A percentile compares a stretch with the other conserved stretches of the same genome.
Conservation (phyloP, 2,329 filamentous ascomycete species). For the Fusarium sp. region DNA sequence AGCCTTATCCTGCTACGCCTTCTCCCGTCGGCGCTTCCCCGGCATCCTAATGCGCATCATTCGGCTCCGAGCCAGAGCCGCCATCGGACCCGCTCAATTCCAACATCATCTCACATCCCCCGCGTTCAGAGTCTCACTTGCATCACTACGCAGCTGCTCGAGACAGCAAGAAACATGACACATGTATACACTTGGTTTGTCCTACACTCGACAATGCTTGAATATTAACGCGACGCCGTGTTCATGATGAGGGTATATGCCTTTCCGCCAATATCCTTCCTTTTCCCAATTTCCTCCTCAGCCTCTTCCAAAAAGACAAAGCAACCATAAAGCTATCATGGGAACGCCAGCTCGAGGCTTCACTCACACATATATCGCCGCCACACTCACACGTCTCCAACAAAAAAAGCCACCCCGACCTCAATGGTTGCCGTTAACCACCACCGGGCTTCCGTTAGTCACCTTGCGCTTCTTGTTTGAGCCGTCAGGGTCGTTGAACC, state of each 20-base stretch:
- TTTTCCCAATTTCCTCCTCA: background rate
- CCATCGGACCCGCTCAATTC: background rate
- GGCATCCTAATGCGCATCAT: background rate
- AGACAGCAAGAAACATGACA: background rate
- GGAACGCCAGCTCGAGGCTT: constrained; percentile 9
- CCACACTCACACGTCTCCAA: background rate
- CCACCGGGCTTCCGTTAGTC: constrained; percentile 31
- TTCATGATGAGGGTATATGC: constrained; percentile 33
- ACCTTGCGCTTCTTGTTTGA: constrained; percentile 40
- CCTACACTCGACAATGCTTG: background rate
- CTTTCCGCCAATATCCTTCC: background rate
- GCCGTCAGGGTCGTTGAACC: constrained; percentile 13
- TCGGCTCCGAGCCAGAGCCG: constrained; percentile 6
- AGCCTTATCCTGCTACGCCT: background rate
- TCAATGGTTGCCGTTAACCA: constrained; percentile 24
- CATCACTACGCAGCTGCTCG: background rate
- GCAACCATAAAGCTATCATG: background rate
- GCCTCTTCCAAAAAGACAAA: constrained; percentile 7
- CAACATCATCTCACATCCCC: background rate
- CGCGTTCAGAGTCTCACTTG: background rate
- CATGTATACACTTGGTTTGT: background rate
- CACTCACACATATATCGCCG: background rate
- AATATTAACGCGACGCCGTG: constrained; percentile 20
- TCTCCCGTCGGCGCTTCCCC: background rate
- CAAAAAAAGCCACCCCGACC: background rate